Evolutionary conservation across 2,329 filamentous ascomycete genomes (phyloP).

Genomic region (Monascus ruber): DNA sequence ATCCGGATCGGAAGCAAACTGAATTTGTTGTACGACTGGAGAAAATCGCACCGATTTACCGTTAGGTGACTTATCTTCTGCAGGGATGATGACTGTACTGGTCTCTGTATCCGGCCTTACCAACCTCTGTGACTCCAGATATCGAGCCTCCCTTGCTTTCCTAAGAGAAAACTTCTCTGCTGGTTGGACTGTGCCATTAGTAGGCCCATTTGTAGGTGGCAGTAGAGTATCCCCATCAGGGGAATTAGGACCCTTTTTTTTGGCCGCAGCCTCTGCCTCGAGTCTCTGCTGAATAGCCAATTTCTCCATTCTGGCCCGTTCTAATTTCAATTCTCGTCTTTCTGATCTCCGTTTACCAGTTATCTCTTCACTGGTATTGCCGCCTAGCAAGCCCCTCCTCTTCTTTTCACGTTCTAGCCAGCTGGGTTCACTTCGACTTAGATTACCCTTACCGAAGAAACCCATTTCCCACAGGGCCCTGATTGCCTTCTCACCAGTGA

Average conservation of each 20-base stretch:
- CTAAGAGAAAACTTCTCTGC: slow-evolving; percentile 24
- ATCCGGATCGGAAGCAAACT: slow-evolving; percentile 33
- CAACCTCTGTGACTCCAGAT: slow-evolving; percentile 11
- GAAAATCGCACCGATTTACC: slow-evolving; percentile 61
- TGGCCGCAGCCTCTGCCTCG: slow-evolving; percentile 38
- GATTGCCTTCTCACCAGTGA: slow-evolving; percentile 65
- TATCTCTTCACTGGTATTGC: slow-evolving; percentile 67
- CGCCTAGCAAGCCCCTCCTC: slow-evolving; percentile 51
- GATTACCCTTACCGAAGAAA: slow-evolving; percentile 88
- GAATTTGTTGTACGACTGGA: slow-evolving; percentile 53
- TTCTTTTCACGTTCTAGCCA: slow-evolving; percentile 80
- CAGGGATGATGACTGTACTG: slow-evolving; percentile 1
- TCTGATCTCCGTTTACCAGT: slow-evolving; percentile 69
- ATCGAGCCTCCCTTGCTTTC: slow-evolving; percentile 21
- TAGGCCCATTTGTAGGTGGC: slow-evolving; percentile 6
- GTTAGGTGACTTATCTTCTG: slow-evolving; percentile 5
- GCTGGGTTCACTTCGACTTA: slow-evolving; percentile 88
- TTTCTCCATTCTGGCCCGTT: slow-evolving; percentile 76
- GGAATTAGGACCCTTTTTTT: slow-evolving; percentile 12
- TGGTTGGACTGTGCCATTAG: slow-evolving; percentile 7
- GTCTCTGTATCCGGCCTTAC: slow-evolving; percentile 6
- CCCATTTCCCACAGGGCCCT: slow-evolving; percentile 88
- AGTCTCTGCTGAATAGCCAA: slow-evolving; percentile 68
- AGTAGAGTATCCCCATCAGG: slow-evolving; percentile 6
- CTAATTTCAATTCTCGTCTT: slow-evolving; percentile 74